Conservation (phyloP, 2,329 filamentous ascomycete species). For the Arthroderma sp. region DNA sequence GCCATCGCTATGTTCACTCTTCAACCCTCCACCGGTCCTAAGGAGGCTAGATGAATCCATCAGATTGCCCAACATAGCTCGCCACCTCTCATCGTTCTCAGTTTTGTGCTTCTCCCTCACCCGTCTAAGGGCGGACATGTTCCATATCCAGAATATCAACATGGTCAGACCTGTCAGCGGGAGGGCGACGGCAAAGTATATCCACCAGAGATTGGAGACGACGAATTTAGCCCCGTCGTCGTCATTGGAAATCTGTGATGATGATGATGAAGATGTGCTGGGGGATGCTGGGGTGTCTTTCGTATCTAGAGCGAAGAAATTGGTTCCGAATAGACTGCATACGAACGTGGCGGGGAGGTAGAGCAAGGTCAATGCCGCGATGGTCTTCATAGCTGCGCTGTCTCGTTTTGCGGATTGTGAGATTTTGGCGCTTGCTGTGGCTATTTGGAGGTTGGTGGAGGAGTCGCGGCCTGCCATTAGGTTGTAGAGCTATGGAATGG, state of each 20-base stretch:
- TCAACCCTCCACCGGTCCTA: no score
- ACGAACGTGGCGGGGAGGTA: constrained; percentile 16
- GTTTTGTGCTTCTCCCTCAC: no score
- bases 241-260: background rate
- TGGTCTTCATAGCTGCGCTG: constrained; percentile 16
- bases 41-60: no score
- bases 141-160: no score
- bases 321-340: constrained; percentile 14
- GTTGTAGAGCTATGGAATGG: constrained; percentile 4
- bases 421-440: background rate
- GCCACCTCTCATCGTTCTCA: no score
- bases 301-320: constrained; percentile 1
- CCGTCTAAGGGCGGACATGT: no score
- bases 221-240: background rate
- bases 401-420: constrained; percentile 13
- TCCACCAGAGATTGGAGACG: no score
- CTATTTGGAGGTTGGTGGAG: constrained; percentile 12
- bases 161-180: no score
- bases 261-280: background rate
- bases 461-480: constrained; percentile 14
- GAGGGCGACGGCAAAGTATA: no score
- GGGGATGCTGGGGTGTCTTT: background rate
- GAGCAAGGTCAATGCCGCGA: constrained; percentile 13
- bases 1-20: no score
- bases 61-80: no score